A percentile compares a stretch with the other conserved stretches of the same genome.
phyloP scores from a whole-genome alignment of 345 rosid species.

The Citropsis articulata region DNA sequence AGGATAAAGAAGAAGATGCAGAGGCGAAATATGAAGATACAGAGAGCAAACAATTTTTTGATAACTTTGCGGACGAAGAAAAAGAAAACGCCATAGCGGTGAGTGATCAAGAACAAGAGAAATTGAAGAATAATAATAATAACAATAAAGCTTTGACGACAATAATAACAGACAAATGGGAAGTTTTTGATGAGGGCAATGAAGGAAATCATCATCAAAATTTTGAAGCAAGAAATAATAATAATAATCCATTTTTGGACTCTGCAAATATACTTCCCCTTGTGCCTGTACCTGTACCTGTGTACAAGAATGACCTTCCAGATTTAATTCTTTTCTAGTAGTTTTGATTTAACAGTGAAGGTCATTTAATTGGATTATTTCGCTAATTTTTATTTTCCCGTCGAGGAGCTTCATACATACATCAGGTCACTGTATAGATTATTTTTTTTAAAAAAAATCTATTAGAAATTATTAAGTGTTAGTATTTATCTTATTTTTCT shows the following conservation, averaged over 20 bases:
- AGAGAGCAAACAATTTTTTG: not conserved
- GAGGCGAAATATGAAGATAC: constrained; percentile 18
- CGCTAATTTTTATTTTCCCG: no score
- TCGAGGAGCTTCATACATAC: not conserved
- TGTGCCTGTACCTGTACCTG: constrained; percentile 13
- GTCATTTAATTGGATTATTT: not conserved
- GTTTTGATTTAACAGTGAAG: not conserved
- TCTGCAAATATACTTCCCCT: constrained; percentile 11
- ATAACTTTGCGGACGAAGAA: not conserved
- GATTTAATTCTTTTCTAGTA: constrained; percentile 48
- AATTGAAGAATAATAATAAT: not conserved
- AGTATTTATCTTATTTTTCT: not conserved
- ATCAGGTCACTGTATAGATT: not conserved
- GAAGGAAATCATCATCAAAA: not conserved
- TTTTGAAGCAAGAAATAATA: not conserved
- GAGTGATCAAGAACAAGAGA: not conserved
- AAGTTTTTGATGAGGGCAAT: constrained; percentile 43
- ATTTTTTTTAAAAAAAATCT: not conserved
- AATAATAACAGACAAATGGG: constrained; percentile 56
- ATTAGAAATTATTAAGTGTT: not conserved
- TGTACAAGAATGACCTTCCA: constrained; percentile 31
- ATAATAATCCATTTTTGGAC: constrained; percentile 10
- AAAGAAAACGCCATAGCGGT: constrained; percentile 11
- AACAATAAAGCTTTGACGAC: constrained; percentile 28
- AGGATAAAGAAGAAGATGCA: constrained; percentile 12